Evolutionary conservation across 75 land plant genomes (phyloP).

Genomic region (Ceratopteris richardii): DNA sequence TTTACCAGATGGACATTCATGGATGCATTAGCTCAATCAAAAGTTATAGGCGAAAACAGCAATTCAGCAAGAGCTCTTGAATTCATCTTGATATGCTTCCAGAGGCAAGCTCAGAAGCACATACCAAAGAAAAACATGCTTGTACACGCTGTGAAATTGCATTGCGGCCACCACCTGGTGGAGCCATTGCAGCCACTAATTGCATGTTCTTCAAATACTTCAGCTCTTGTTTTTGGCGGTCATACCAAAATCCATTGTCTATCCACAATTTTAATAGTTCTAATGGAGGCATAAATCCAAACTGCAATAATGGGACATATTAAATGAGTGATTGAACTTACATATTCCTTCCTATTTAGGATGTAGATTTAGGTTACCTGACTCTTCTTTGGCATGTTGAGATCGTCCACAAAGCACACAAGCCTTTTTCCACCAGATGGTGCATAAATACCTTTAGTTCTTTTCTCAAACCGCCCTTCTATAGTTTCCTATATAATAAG

Average conservation of each 20-base stretch:
- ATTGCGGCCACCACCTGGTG: slow-evolving; percentile 31
- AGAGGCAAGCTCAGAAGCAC: too few relatives aligned
- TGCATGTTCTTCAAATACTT: slow-evolving; percentile 22
- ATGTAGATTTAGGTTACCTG: slow-evolving; percentile 7
- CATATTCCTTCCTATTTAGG: too few relatives aligned
- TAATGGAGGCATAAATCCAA: slow-evolving; percentile 32
- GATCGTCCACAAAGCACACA: slow-evolving; percentile 22
- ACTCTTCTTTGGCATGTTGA: slow-evolving; percentile 32
- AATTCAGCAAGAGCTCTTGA: too few relatives aligned
- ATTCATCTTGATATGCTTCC: too few relatives aligned
- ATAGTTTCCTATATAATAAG: slow-evolving; percentile 18
- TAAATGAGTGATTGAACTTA: too few relatives aligned
- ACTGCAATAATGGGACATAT: slow-evolving; percentile 5
- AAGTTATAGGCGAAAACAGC: too few relatives aligned
- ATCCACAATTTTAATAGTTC: slow-evolving; percentile 30
- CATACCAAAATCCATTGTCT: slow-evolving; percentile 34
- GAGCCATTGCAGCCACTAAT: slow-evolving; percentile 25
- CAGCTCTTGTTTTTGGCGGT: slow-evolving; percentile 24
- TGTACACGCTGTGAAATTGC: slow-evolving; percentile 23
- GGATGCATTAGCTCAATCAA: too few relatives aligned
- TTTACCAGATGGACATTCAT: too few relatives aligned
- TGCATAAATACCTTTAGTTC: slow-evolving; percentile 29
- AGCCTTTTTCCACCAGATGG: slow-evolving; percentile 26
- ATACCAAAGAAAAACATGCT: slow-evolving; percentile 33
- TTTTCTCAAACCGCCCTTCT: slow-evolving; percentile 23